Conservation (phyloP, 2,329 filamentous ascomycete species). For the Alternaria brassicicola region DNA sequence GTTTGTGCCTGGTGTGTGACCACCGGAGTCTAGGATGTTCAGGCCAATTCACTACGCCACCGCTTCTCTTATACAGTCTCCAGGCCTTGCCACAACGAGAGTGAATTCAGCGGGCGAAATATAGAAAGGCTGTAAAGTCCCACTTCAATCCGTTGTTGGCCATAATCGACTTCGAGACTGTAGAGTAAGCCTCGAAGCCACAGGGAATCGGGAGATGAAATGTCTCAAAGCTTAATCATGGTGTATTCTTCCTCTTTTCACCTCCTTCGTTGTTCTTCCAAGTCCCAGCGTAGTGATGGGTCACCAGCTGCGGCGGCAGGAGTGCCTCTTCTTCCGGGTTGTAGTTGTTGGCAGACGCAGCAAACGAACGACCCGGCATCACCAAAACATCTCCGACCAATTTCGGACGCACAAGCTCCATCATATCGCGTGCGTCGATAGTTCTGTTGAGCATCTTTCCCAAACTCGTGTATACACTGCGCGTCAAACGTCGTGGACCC, state of each 20-base stretch:
- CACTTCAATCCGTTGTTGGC: no score
- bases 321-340: slow-evolving; percentile 5
- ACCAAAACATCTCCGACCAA: slow-evolving; percentile 38
- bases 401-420: slow-evolving; percentile 31
- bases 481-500: slow-evolving; percentile 35
- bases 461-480: slow-evolving; percentile 34
- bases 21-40: no score
- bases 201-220: neutral
- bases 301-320: slow-evolving; percentile 18
- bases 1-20: no score
- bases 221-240: neutral
- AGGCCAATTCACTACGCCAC: no score
- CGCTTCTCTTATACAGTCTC: no score
- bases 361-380: slow-evolving; percentile 26
- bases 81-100: no score
- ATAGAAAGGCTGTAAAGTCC: no score
- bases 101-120: no score
- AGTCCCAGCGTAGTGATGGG: slow-evolving; percentile 27
- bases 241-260: neutral
- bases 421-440: slow-evolving; percentile 24
- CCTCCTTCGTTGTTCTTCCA: slow-evolving; percentile 31
- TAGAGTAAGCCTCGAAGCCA: neutral
- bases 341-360: slow-evolving; percentile 22
- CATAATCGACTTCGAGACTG: no score
- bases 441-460: slow-evolving; percentile 15